A percentile compares a stretch with the other conserved stretches of the same genome.
These are phyloP conservation scores for Brassica balearica DNA, from an alignment of 441 rosid species.

Conservation along the genomic window DNA sequence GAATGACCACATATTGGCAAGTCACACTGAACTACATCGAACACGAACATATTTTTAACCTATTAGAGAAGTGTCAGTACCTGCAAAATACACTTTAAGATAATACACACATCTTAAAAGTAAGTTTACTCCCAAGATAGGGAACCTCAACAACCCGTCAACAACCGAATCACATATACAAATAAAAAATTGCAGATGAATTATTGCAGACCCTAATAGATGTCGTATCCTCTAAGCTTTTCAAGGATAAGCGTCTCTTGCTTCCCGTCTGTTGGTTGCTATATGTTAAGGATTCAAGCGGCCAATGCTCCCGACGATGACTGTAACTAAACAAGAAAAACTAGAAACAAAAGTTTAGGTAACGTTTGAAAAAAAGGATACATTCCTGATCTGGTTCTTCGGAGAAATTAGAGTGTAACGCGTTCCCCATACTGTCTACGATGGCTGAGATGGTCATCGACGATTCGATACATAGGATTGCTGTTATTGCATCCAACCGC, in stretches of 20 bases:
- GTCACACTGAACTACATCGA: too few relatives aligned
- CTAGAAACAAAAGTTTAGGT: neutral
- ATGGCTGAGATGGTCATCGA: slow-evolving; percentile 97
- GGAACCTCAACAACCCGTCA: neutral
- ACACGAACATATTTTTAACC: too few relatives aligned
- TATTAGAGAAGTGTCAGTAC: too few relatives aligned
- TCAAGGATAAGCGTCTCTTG: slow-evolving; percentile 81
- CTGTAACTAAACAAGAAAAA: neutral
- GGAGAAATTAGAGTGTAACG: slow-evolving; percentile 86
- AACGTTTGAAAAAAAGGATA: slow-evolving; percentile 60
- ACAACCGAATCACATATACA: neutral
- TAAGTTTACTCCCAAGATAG: neutral
- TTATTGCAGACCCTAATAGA: slow-evolving; percentile 11
- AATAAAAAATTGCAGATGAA: neutral
- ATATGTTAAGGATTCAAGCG: slow-evolving; percentile 47
- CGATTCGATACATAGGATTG: slow-evolving; percentile 87
- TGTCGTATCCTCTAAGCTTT: slow-evolving; percentile 66
- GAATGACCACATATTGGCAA: too few relatives aligned
- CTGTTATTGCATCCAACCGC: slow-evolving; percentile 84
- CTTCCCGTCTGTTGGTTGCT: slow-evolving; percentile 59
- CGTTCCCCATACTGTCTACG: slow-evolving; percentile 86
- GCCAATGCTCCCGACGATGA: neutral
- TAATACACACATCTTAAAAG: neutral
- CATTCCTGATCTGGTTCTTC: slow-evolving; percentile 88
- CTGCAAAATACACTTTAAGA: too few relatives aligned